Conservation (phyloP, 768 basidiomycete genomes). For the Phanerochaete carnosa region DNA sequence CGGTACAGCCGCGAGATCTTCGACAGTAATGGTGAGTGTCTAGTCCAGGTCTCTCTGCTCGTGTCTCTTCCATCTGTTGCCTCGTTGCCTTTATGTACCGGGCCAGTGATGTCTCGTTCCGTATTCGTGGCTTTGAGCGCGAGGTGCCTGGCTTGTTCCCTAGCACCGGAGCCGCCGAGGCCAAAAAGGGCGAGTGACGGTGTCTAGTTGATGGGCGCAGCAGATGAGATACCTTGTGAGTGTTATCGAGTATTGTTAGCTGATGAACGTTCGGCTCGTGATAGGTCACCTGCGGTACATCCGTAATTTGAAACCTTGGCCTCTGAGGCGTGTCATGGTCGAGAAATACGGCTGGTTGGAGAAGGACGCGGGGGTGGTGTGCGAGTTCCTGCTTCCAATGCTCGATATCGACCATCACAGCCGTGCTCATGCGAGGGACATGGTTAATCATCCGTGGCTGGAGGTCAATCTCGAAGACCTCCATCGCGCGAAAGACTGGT, state of each 20-base stretch:
- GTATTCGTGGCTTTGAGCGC: not conserved
- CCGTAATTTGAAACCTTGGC: constrained; percentile 73
- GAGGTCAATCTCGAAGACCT: constrained; percentile 26
- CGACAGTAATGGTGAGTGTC: constrained; percentile 57
- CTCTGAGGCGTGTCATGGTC: constrained; percentile 76
- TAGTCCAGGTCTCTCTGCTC: not conserved
- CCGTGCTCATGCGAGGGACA: constrained; percentile 68
- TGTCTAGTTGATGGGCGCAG: not conserved
- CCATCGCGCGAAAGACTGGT: not conserved
- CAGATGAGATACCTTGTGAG: not conserved
- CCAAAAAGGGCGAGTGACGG: not conserved
- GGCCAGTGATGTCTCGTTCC: constrained; percentile 1
- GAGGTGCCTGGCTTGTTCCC: not conserved
- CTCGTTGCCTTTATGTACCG: not conserved
- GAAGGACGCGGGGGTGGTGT: constrained; percentile 54
- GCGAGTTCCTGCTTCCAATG: constrained; percentile 74
- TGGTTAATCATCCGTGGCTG: constrained; percentile 78
- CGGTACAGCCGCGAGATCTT: constrained; percentile 85
- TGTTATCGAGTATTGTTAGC: not conserved
- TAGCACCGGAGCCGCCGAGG: not conserved
- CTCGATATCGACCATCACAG: constrained; percentile 64
- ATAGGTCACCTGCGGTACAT: constrained; percentile 71
- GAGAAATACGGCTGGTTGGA: constrained; percentile 83
- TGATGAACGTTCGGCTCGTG: constrained; percentile 4
- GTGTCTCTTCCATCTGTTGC: constrained; percentile 1